Conservation (phyloP, 2,329 filamentous ascomycete species). For the Proliferodiscus dingleyae region DNA sequence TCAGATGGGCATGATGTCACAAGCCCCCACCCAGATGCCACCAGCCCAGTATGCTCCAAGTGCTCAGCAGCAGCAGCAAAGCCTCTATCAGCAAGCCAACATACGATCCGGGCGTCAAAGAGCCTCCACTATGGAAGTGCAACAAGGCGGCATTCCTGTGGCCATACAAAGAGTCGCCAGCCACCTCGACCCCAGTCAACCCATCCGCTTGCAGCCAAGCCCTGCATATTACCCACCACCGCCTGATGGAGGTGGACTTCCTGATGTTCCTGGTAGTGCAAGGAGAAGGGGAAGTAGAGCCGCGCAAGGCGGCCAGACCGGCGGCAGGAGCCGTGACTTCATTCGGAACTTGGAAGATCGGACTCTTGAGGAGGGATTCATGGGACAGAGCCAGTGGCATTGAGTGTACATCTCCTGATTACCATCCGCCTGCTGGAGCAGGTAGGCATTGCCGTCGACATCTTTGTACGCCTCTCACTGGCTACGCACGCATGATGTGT, state of each 20-base stretch:
- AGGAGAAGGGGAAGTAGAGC: conserved; percentile 73
- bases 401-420: conserved; percentile 49
- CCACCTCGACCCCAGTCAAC: conserved; percentile 89
- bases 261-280: conserved; percentile 54
- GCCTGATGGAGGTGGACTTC: conserved; percentile 78
- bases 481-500: conserved; percentile 6
- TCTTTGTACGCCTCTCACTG: conserved; percentile 7
- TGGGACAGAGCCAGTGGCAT: conserved; percentile 65
- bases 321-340: conserved; percentile 66
- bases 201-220: conserved; percentile 89
- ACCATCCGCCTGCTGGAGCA: conserved; percentile 3
- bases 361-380: conserved; percentile 88
- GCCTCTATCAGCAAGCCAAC: conserved; percentile 68
- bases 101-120: conserved; percentile 77
- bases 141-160: conserved; percentile 85
- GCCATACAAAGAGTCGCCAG: conserved; percentile 93
- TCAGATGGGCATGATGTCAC: conserved; percentile 64
- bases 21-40: conserved; percentile 60
- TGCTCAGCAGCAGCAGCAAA: conserved; percentile 54
- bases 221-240: conserved; percentile 96
- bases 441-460: conserved; percentile 14
- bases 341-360: conserved; percentile 92
- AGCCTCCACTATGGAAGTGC: conserved; percentile 93
- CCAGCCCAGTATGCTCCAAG: conserved; percentile 55
- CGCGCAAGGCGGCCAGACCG: conserved; percentile 52